Conservation (phyloP, 805 yeast species). For the Sugiyamaella qingdaonensis region DNA sequence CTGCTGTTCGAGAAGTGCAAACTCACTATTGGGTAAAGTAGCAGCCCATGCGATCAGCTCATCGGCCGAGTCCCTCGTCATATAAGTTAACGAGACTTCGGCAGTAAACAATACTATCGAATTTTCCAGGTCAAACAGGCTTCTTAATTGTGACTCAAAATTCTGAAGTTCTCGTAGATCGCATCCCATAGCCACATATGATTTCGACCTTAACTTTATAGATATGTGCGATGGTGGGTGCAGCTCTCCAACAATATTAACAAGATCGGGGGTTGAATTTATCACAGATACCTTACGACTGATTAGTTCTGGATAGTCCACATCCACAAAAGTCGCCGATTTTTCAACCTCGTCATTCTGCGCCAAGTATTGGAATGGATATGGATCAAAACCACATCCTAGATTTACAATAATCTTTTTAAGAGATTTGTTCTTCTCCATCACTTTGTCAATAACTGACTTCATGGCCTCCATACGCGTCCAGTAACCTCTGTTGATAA, state of each 20-base stretch:
- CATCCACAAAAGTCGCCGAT: slow-evolving; percentile 54
- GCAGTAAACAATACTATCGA: slow-evolving; percentile 54
- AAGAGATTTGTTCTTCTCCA: slow-evolving; percentile 26
- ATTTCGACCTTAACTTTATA: slow-evolving; percentile 29
- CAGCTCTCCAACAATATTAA: slow-evolving; percentile 41
- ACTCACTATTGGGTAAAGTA: slow-evolving; percentile 48
- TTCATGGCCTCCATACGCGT: slow-evolving; percentile 68
- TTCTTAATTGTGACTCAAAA: slow-evolving; percentile 23
- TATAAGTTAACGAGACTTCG: slow-evolving; percentile 79
- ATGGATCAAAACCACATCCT: slow-evolving; percentile 75
- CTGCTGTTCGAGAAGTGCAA: slow-evolving; percentile 65
- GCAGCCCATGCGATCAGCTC: slow-evolving; percentile 47
- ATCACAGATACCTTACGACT: slow-evolving; percentile 53
- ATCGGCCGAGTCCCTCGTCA: slow-evolving; percentile 65
- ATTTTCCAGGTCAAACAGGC: slow-evolving; percentile 16
- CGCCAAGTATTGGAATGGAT: slow-evolving; percentile 50
- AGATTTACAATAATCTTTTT: slow-evolving; percentile 53
- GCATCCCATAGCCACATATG: slow-evolving; percentile 61
- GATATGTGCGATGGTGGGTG: not conserved
- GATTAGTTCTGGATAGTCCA: slow-evolving; percentile 72
- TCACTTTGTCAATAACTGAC: slow-evolving; percentile 47
- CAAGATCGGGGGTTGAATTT: slow-evolving; percentile 43
- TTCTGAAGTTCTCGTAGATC: slow-evolving; percentile 50
- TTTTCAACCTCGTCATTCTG: slow-evolving; percentile 27
- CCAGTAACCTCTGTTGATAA: slow-evolving; percentile 82